A percentile compares a stretch with the other conserved stretches of the same genome.
These are phyloP conservation scores for Trichosporon sp. DNA, from an alignment of 1,284 basidiomycete genomes.

Conservation along the genomic window DNA sequence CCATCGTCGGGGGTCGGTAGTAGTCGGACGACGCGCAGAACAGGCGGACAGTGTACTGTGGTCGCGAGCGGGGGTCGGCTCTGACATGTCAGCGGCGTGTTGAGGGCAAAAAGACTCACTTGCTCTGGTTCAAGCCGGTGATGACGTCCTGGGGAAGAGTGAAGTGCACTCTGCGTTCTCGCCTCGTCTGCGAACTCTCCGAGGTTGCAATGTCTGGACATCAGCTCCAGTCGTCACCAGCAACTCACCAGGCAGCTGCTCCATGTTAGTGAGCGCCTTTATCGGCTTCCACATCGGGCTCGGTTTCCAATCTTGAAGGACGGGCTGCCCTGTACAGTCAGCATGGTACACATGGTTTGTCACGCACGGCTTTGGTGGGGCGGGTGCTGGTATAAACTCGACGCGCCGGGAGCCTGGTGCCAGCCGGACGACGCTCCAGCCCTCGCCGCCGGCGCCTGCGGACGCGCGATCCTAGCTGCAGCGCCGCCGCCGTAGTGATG, in stretches of 20 bases:
- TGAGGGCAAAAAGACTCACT: constrained; percentile 33
- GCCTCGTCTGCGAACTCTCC: constrained; percentile 42
- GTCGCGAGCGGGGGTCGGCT: constrained; percentile 35
- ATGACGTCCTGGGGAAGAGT: constrained; percentile 42
- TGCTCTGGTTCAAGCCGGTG: constrained; percentile 43
- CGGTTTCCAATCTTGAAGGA: constrained; percentile 50
- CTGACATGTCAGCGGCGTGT: constrained; percentile 27
- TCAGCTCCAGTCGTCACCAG: constrained; percentile 10
- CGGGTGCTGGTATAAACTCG: constrained; percentile 13
- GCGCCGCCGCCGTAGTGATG: constrained; percentile 15
- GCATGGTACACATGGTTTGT: neutral
- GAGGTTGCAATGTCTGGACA: constrained; percentile 41
- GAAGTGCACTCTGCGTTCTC: constrained; percentile 42
- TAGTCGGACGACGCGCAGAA: constrained; percentile 92
- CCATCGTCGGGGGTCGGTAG: constrained; percentile 61
- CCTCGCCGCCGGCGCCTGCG: constrained; percentile 1
- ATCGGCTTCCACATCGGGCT: constrained; percentile 56
- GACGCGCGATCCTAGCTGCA: constrained; percentile 14
- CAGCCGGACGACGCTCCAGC: constrained; percentile 16
- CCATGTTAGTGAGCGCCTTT: constrained; percentile 49
- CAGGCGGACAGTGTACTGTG: constrained; percentile 64
- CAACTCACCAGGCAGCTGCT: constrained; percentile 43
- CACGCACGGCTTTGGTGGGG: neutral
- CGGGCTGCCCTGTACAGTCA: constrained; percentile 21
- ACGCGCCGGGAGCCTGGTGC: constrained; percentile 8